Conservation (phyloP, 202 grass and related monocot species). For the Panicum virgatum region DNA sequence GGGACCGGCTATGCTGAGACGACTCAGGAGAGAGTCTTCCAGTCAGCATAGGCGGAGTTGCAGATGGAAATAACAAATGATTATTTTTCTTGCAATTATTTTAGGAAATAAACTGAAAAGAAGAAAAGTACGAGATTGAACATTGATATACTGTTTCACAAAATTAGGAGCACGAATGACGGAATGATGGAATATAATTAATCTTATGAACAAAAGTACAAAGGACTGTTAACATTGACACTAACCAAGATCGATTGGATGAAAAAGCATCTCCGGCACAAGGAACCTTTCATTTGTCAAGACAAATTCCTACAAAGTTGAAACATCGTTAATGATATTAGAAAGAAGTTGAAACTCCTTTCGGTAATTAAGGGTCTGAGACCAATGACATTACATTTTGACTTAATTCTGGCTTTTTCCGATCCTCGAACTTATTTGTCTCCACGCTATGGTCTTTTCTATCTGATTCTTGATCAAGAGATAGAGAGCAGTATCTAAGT, state of each 20-base stretch:
- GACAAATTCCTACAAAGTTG: slow-evolving; percentile 66
- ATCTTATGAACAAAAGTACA: not conserved
- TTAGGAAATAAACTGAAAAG: not conserved
- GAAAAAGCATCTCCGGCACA: slow-evolving; percentile 93
- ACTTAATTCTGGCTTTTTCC: slow-evolving; percentile 63
- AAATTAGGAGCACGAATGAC: not conserved
- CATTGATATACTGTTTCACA: not conserved
- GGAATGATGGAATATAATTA: not conserved
- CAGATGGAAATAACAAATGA: too few species aligned
- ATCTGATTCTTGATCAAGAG: slow-evolving; percentile 39
- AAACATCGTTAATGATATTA: slow-evolving; percentile 18
- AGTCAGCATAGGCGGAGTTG: too few species aligned
- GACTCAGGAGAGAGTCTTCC: too few species aligned
- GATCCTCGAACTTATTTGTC: slow-evolving; percentile 48
- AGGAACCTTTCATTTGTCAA: slow-evolving; percentile 97
- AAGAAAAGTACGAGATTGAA: not conserved
- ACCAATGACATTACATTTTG: slow-evolving; percentile 68
- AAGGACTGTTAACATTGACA: not conserved
- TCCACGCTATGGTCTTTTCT: slow-evolving; percentile 30
- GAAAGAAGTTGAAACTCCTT: too few species aligned
- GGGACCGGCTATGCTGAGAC: too few species aligned
- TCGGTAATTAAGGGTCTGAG: not conserved
- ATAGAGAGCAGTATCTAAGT: slow-evolving; percentile 57
- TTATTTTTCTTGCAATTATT: not conserved
- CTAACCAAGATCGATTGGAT: slow-evolving; percentile 81